Evolutionary conservation across 2,329 filamentous ascomycete genomes (phyloP).

Genomic region (Akanthomyces lecanii): DNA sequence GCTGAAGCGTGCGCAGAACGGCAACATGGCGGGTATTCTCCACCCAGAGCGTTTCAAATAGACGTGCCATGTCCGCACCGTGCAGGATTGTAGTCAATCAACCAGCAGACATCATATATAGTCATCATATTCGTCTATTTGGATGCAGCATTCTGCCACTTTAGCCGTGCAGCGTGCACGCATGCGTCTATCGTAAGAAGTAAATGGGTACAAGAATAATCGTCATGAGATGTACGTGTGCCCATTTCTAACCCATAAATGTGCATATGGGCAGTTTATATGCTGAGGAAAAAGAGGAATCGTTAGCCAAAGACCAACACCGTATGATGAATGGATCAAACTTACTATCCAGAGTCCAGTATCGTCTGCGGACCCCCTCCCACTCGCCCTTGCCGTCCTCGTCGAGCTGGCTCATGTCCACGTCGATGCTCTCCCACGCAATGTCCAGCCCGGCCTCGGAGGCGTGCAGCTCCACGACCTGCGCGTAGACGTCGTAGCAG

Average conservation of each 20-base stretch:
- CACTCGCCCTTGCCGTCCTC: conserved; percentile 70
- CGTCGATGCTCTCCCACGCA: conserved; percentile 74
- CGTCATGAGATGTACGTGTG: not conserved
- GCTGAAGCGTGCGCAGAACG: conserved; percentile 58
- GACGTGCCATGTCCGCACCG: not conserved
- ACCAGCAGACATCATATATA: not conserved
- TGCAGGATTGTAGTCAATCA: not conserved
- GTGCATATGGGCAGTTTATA: conserved; percentile 72
- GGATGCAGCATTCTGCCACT: not conserved
- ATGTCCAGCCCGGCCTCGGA: conserved; percentile 86
- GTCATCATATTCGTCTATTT: conserved; percentile 2
- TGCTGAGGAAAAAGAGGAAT: conserved; percentile 34
- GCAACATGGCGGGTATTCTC: conserved; percentile 60
- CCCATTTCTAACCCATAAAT: conserved; percentile 57
- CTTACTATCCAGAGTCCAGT: conserved; percentile 79
- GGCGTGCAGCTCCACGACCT: conserved; percentile 86
- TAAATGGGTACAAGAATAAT: conserved; percentile 7
- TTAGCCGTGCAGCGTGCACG: not conserved
- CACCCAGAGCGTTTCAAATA: conserved; percentile 58
- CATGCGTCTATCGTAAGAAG: not conserved
- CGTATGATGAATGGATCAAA: conserved; percentile 16
- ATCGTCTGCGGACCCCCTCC: conserved; percentile 81
- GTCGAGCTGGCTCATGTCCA: conserved; percentile 63
- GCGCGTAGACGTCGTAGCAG: conserved; percentile 94
- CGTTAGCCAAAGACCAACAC: conserved; percentile 22